Conservation (phyloP, 2,329 filamentous ascomycete genomes). For the Nigrospora sphaerica region DNA sequence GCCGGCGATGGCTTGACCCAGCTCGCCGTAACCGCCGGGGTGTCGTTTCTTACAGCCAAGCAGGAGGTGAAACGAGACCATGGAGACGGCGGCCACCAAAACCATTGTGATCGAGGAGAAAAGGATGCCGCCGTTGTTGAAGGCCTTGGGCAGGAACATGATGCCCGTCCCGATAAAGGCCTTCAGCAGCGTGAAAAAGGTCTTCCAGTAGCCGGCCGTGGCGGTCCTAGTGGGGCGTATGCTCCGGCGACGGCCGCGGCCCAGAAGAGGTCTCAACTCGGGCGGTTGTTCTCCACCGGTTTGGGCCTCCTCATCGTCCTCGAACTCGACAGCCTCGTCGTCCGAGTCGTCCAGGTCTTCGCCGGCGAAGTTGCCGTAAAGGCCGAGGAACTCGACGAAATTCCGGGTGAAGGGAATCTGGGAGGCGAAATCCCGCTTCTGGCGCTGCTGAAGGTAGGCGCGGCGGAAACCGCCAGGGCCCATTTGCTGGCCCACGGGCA, state of each 20-base stretch:
- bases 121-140: conserved; percentile 66
- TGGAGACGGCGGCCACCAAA: conserved; percentile 57
- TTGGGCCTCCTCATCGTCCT: conserved; percentile 34
- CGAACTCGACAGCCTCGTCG: conserved; percentile 51
- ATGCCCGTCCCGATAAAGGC: conserved; percentile 76
- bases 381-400: conserved; percentile 68
- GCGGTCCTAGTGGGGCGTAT: conserved; percentile 41
- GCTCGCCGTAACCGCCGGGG: conserved; percentile 67
- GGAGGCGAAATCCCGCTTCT: conserved; percentile 25
- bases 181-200: conserved; percentile 73
- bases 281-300: conserved; percentile 18
- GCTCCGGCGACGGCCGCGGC: conserved; percentile 44
- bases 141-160: conserved; percentile 75
- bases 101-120: conserved; percentile 67
- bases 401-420: conserved; percentile 55
- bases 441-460: conserved; percentile 32
- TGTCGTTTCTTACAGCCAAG: conserved; percentile 57
- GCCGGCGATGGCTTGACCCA: conserved; percentile 61
- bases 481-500: conserved; percentile 23
- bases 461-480: conserved; percentile 44
- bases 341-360: conserved; percentile 57
- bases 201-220: conserved; percentile 62
- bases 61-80: conserved; percentile 65
- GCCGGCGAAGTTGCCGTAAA: conserved; percentile 72
- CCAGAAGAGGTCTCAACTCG: conserved; percentile 57